Base-by-base conservation (phyloP, 1,284 basidiomycete genomes). In the Amylostereum chailletii region DNA sequence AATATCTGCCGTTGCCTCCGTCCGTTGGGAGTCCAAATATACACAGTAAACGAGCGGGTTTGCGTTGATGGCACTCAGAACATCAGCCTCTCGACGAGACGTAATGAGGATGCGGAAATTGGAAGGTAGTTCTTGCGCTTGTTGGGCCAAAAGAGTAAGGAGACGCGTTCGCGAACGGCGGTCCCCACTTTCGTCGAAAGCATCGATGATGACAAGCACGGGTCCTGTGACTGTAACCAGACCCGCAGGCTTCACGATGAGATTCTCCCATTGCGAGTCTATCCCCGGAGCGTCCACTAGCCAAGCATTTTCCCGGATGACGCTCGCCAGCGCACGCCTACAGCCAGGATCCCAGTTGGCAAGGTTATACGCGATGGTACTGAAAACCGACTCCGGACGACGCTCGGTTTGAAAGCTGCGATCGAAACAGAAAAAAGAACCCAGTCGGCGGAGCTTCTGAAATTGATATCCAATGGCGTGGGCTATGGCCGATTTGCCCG, bases 391-490 rank as follows among this genome's bases (percentile, higher is more conserved):
- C n/a, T 43, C 43, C 5, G 57, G 44, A 27, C 49, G 30, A 11
- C 29, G 30, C 11, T 34, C 46, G 4, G 47, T n/a, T 11, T 46
- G 39, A 26, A 11, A 10, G 11, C 45, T 31, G 8, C 46, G 36
- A 8, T 55, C 56, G 6, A 65, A 61, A 49, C 65, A 69, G 45
- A 65, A 63, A 4, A 48, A 41, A 1, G 67, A 63, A 6, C 52
- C 60, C 6, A 60, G 55, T 7, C 52, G 57, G 2, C 45, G 3
- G 2, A 51, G 39, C 1, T 39, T 29, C n/a, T 52, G 42, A 8
- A 57, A 57, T 6, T 32, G 11, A 10, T 32, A 34, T 9, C 53
- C 53, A 5, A 62, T 48, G 34, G 53, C 53, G 30, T 55, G 50
- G 8, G 60, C 57, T 19, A 62, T 50, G 10, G 57, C 42, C 10